A percentile compares a stretch with the other conserved stretches of the same genome.
phyloP scores from a whole-genome alignment of 176 grass and related monocot genomes.

The Zoysia pacifica region DNA sequence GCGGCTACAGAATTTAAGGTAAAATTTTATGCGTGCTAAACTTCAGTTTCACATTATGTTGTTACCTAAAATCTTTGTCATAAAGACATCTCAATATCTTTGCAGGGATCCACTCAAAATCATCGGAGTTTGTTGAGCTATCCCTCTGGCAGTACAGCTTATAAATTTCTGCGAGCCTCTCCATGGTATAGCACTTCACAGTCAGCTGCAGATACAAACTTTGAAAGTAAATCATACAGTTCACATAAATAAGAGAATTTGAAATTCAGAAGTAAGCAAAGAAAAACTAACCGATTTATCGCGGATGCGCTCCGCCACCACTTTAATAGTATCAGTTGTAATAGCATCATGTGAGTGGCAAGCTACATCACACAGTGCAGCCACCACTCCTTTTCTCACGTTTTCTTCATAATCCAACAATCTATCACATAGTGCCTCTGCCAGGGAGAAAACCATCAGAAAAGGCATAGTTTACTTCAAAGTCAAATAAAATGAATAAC shows the following conservation, averaged over 20 bases:
- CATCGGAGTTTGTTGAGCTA: conserved; percentile 51
- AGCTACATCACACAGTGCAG: conserved; percentile 87
- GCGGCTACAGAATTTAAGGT: not conserved
- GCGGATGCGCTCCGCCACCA: conserved; percentile 91
- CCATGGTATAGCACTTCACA: conserved; percentile 93
- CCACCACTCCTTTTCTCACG: conserved; percentile 87
- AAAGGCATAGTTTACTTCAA: conserved; percentile 13
- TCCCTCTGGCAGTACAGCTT: conserved; percentile 70
- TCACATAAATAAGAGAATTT: conserved; percentile 25
- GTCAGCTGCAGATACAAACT: conserved; percentile 45
- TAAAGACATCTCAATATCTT: conserved; percentile 98
- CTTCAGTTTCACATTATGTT: not conserved
- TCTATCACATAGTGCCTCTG: conserved; percentile 94
- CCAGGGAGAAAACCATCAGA: conserved; percentile 47
- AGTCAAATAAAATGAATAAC: conserved; percentile 20
- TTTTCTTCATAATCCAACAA: conserved; percentile 97
- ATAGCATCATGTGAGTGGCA: conserved; percentile 67
- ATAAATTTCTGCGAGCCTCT: conserved; percentile 93
- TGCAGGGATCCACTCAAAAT: conserved; percentile 98
- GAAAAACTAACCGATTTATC: conserved; percentile 98
- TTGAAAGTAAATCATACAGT: conserved; percentile 40
- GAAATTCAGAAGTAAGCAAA: conserved; percentile 21
- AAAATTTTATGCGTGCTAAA: not conserved
- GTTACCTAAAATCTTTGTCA: conserved; percentile 97
- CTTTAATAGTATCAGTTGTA: conserved; percentile 69